Evolutionary conservation across 2,329 filamentous ascomycete genomes (phyloP), one percentile per base, ranked within the genome.

Genomic region (Xenoacremonium recifei): DNA sequence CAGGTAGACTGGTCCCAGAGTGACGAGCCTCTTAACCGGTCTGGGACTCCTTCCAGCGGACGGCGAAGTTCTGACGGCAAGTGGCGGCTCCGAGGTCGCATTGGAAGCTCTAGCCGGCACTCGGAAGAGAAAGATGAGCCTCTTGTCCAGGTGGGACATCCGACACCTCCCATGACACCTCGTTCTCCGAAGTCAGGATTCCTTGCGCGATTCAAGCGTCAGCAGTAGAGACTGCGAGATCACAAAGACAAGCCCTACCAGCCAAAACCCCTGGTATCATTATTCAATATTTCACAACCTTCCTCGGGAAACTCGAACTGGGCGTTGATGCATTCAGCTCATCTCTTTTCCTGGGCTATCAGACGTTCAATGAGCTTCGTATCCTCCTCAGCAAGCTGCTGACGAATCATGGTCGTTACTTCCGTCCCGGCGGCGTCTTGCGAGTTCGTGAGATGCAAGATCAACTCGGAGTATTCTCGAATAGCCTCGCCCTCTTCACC

Each of bases 1-100:
- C 65, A 71, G 21, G 72, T 75, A 41, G 77, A 82, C 58, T 83
- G 79, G 79, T 75, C 75, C 21, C 78, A 82, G 56, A 74, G 70
- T 51, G 78, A 81, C 47, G 75, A 80, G 39, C 40, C 46, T 25
- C 16, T 19, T 5, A 34, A 34, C 9, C 32, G 20, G 7, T 19
- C 32, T 10, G 32, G 6, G 20, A 9, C 6, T n/a, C n/a, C n/a
- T n/a, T n/a, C n/a, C n/a, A n/a, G n/a, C n/a, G n/a, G n/a, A n/a
- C n/a, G n/a, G n/a, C n/a, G n/a, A n/a, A n/a, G n/a, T n/a, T n/a
- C n/a, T n/a, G n/a, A n/a, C n/a, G n/a, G 76, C 1, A 67, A 70
- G 34, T 77, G 75, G 72, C 67, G 66, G 13, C 55, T 81, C 39
- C 69, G 66, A 54, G 65, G 65, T 4, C 67, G 64, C 40, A 59